These are phyloP conservation scores for Cercospora zeina DNA, from an alignment of 2,329 filamentous ascomycete species.

Conservation along the genomic window DNA sequence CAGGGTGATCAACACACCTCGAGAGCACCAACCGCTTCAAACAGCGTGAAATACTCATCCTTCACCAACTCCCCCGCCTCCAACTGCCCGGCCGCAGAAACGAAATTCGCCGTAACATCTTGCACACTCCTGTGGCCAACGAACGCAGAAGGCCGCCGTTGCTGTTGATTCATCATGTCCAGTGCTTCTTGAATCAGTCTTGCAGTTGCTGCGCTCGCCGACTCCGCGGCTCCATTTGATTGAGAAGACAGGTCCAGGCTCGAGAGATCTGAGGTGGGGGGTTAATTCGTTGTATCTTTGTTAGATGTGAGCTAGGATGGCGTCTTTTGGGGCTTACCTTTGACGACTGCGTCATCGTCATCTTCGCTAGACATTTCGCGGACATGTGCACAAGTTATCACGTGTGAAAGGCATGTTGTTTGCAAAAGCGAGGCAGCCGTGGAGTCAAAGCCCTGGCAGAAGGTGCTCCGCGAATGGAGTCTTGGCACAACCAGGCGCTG, in stretches of 20 bases:
- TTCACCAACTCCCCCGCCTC: slow-evolving; percentile 82
- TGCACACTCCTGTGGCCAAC: slow-evolving; percentile 19
- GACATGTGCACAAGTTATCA: background rate
- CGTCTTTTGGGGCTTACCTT: background rate
- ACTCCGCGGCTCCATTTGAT: background rate
- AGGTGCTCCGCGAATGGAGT: background rate
- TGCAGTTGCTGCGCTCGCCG: slow-evolving; percentile 16
- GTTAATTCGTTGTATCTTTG: background rate
- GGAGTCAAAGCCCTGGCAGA: background rate
- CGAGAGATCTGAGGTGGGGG: background rate
- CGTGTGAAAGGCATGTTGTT: background rate
- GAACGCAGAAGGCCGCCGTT: background rate
- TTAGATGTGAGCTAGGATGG: background rate
- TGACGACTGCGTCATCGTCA: background rate
- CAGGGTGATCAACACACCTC: slow-evolving; percentile 52
- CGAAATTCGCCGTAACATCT: slow-evolving; percentile 43
- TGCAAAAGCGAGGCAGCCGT: background rate
- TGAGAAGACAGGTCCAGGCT: background rate
- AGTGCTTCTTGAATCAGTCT: slow-evolving; percentile 32
- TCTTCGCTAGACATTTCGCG: background rate
- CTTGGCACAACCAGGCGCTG: background rate
- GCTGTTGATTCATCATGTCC: slow-evolving; percentile 18
- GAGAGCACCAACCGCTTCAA: slow-evolving; percentile 86
- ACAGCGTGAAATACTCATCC: slow-evolving; percentile 90
- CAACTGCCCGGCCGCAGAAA: slow-evolving; percentile 51